Conservation (phyloP, 805 yeast genomes). For the Barnettozyma sucrosica region DNA sequence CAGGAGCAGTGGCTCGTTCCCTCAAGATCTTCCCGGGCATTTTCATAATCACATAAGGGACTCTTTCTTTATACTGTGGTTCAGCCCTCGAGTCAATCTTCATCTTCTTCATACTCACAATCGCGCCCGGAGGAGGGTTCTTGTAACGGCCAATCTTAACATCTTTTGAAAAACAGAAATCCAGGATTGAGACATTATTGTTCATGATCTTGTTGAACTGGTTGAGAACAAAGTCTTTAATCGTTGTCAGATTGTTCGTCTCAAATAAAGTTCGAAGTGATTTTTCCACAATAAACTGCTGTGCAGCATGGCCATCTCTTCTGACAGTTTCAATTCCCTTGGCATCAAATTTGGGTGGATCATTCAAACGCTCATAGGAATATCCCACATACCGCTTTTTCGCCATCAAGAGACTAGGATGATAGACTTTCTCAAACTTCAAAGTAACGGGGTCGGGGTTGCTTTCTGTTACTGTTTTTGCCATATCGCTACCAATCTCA, state of each 20-base stretch:
- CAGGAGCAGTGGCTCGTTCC: conserved; percentile 79
- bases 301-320: conserved; percentile 93
- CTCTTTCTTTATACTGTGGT: conserved; percentile 85
- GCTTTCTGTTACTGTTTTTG: conserved; percentile 50
- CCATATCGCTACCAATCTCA: conserved; percentile 63
- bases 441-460: conserved; percentile 80
- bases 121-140: conserved; percentile 89
- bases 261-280: conserved; percentile 65
- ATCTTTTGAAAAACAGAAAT: conserved; percentile 88
- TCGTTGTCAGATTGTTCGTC: conserved; percentile 60
- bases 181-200: conserved; percentile 66
- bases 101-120: conserved; percentile 59
- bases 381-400: conserved; percentile 92
- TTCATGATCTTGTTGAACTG: conserved; percentile 63
- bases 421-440: conserved; percentile 90
- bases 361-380: conserved; percentile 51
- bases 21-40: conserved; percentile 55
- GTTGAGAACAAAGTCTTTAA: conserved; percentile 56
- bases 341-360: conserved; percentile 74
- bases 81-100: conserved; percentile 63
- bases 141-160: conserved; percentile 82
- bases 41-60: conserved; percentile 75
- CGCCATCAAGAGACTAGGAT: conserved; percentile 74
- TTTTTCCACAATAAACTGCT: conserved; percentile 73
- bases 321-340: conserved; percentile 95